Evolutionary conservation across 306 rosid genomes (phyloP).

Genomic region (Prosopis cineraria): DNA sequence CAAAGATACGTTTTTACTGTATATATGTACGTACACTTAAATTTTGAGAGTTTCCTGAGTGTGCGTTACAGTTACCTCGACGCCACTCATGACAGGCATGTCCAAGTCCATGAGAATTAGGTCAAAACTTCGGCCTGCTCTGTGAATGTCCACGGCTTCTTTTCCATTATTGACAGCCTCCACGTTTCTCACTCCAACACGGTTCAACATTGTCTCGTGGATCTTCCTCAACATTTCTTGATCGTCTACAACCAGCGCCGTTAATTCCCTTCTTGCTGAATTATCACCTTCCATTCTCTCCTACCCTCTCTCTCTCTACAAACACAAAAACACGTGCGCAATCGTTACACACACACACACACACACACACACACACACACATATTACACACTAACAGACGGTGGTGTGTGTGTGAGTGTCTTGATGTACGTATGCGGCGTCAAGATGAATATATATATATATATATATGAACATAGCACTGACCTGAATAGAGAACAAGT

Average conservation of each 20-base stretch:
- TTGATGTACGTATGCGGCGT: not conserved
- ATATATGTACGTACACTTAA: too few species aligned
- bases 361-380: too few species aligned
- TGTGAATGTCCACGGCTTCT: conserved; percentile 75
- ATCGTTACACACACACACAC: too few species aligned
- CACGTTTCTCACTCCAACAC: conserved; percentile 49
- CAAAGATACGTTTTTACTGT: too few species aligned
- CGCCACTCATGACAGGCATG: conserved; percentile 91
- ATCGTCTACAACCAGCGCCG: conserved; percentile 82
- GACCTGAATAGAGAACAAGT: not conserved
- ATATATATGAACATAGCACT: not conserved
- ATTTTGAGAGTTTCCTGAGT: too few species aligned
- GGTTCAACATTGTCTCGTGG: conserved; percentile 54
- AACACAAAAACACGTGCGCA: too few species aligned
- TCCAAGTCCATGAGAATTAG: conserved; percentile 90
- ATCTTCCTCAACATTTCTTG: conserved; percentile 42
- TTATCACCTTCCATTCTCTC: not conserved
- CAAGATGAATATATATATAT: too few species aligned
- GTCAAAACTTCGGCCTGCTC: conserved; percentile 58
- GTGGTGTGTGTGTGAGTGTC: not conserved
- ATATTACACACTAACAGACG: too few species aligned
- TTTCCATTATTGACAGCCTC: conserved; percentile 66
- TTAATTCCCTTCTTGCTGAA: conserved; percentile 28
- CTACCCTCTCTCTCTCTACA: not conserved
- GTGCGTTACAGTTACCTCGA: conserved; percentile 61